Percentiles rank a stretch among this genome's conserved stretches.
These are phyloP conservation scores for Otatea glauca DNA, from an alignment of 176 grass and related monocot species.

Conservation along the genomic window DNA sequence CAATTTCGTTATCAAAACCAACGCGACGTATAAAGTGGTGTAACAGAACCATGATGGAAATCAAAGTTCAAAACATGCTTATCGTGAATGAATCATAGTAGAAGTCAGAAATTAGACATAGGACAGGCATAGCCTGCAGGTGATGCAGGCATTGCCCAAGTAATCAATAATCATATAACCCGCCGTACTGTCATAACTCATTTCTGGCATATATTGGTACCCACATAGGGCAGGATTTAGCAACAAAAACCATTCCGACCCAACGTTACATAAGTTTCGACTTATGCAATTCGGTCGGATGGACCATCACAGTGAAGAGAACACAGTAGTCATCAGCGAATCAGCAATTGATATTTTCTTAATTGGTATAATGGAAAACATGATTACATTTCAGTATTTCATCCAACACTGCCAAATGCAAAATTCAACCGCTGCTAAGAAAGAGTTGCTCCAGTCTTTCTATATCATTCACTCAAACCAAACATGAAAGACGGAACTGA, in stretches of 20 bases:
- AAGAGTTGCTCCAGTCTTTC: neutral
- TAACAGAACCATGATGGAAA: neutral
- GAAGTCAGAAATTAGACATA: neutral
- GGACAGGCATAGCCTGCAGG: neutral
- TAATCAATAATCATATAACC: neutral
- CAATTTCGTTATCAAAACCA: neutral
- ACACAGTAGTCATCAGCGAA: slow-evolving; percentile 14
- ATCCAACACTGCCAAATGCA: slow-evolving; percentile 34
- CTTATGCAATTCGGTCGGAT: neutral
- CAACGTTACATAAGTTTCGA: neutral
- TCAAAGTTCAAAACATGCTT: neutral
- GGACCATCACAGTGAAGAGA: neutral
- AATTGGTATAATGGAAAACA: neutral
- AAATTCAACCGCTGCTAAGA: neutral
- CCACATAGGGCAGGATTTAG: neutral
- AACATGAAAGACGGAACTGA: slow-evolving; percentile 21
- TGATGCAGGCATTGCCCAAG: neutral
- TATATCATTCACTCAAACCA: slow-evolving; percentile 1
- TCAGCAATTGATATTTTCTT: slow-evolving; percentile 1
- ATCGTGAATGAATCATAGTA: neutral
- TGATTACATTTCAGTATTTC: slow-evolving; percentile 29
- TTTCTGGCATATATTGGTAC: neutral
- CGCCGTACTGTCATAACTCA: neutral
- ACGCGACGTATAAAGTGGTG: neutral
- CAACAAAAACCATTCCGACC: neutral